These are phyloP conservation scores for Lepraria neglecta DNA, from an alignment of 495 filamentous ascomycete species.

Conservation along the genomic window DNA sequence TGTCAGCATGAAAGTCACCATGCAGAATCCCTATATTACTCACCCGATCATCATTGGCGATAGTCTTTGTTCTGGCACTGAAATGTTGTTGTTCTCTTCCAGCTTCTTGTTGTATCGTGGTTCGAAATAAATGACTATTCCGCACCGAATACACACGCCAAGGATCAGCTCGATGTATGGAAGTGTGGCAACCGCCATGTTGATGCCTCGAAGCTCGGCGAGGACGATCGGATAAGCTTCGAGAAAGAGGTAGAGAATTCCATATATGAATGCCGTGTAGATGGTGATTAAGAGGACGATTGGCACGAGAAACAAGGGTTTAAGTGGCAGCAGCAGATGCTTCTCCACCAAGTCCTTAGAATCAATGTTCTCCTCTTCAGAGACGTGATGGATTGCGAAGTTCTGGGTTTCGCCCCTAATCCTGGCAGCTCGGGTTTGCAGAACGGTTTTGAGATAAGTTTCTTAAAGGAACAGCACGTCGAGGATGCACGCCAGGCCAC, in stretches of 20 bases:
- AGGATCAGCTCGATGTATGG: conserved; percentile 56
- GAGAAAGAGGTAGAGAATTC: conserved; percentile 59
- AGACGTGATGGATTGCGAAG: conserved; percentile 46
- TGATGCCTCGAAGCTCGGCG: conserved; percentile 38
- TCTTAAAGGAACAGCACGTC: conserved; percentile 44
- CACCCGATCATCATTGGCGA: conserved; percentile 53
- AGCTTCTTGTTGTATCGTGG: conserved; percentile 47
- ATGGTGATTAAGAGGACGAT: conserved; percentile 49
- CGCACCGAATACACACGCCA: too few species aligned
- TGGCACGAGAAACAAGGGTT: too few species aligned
- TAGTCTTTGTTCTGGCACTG: conserved; percentile 55
- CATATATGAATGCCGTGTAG: conserved; percentile 50
- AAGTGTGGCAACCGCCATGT: conserved; percentile 39
- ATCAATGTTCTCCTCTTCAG: conserved; percentile 41
- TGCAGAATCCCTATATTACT: too few species aligned
- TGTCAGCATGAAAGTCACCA: too few species aligned
- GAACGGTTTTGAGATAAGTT: conserved; percentile 47
- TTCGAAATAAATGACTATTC: too few species aligned
- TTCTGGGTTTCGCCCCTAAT: conserved; percentile 48
- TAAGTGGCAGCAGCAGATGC: conserved; percentile 33
- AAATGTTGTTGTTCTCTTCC: too few species aligned
- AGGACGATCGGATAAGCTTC: conserved; percentile 57
- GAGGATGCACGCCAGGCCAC: conserved; percentile 36
- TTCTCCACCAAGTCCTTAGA: conserved; percentile 28
- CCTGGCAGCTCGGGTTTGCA: conserved; percentile 41